A percentile compares a stretch with the other conserved stretches of the same genome.
These are phyloP conservation scores for Dioszegia crocea DNA, from an alignment of 768 basidiomycete genomes.

Conservation along the genomic window DNA sequence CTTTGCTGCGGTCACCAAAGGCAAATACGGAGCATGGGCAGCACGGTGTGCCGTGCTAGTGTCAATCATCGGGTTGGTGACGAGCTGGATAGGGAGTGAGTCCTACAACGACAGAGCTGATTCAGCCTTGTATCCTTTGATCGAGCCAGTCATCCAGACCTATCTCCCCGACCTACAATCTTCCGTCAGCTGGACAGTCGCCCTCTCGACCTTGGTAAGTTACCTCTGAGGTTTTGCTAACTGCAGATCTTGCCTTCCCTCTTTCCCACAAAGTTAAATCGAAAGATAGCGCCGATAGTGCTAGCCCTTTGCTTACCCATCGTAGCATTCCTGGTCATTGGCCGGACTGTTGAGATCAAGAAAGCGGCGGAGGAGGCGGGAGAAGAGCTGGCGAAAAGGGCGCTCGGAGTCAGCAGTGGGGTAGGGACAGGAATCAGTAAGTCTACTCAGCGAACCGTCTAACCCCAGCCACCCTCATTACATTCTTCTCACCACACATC, in stretches of 20 bases:
- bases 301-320: conserved; percentile 40
- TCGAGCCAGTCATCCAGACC: conserved; percentile 32
- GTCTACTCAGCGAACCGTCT: conserved; percentile 8
- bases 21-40: conserved; percentile 36
- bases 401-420: conserved; percentile 27
- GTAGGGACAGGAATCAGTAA: conserved; percentile 45
- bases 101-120: conserved; percentile 7
- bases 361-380: conserved; percentile 15
- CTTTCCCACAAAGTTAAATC: conserved; percentile 30
- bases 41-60: conserved; percentile 31
- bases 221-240: not conserved
- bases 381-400: conserved; percentile 10
- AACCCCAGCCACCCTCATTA: conserved; percentile 35
- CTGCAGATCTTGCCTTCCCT: conserved; percentile 39
- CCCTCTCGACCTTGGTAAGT: conserved; percentile 32
- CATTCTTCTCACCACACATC: conserved; percentile 46
- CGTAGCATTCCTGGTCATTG: conserved; percentile 45
- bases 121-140: conserved; percentile 38
- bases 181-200: conserved; percentile 34
- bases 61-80: conserved; percentile 32
- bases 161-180: conserved; percentile 30
- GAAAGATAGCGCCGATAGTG: conserved; percentile 25
- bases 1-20: conserved; percentile 26
- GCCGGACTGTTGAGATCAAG: conserved; percentile 45
- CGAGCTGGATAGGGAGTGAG: conserved; percentile 45